Percentiles rank a stretch among this genome's conserved stretches.
Conservation (phyloP, 2,329 filamentous ascomycete genomes). For the Penicillium sp. region DNA sequence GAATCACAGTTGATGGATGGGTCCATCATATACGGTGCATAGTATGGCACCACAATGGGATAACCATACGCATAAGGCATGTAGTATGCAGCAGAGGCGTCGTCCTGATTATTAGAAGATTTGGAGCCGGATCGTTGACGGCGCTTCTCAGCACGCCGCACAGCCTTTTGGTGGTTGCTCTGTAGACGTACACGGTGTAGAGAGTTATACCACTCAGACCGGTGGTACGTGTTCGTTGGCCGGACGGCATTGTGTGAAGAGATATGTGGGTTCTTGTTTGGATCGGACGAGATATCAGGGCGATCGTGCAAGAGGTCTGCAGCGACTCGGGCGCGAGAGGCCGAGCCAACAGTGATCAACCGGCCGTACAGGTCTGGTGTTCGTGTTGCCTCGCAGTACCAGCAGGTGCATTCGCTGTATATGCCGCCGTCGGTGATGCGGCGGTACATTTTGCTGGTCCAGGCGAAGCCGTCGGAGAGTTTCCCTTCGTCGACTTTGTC, state of each 20-base stretch:
- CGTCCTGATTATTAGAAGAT: slow-evolving; percentile 13
- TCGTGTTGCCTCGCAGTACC: slow-evolving; percentile 70
- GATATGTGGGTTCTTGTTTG: slow-evolving; percentile 65
- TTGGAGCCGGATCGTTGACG: slow-evolving; percentile 34
- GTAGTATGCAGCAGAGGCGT: slow-evolving; percentile 12
- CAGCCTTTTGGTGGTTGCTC: slow-evolving; percentile 52
- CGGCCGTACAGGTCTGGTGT: slow-evolving; percentile 54
- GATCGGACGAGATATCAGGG: slow-evolving; percentile 47
- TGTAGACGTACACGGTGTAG: slow-evolving; percentile 38
- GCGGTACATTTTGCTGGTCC: slow-evolving; percentile 70
- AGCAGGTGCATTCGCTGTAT: slow-evolving; percentile 48
- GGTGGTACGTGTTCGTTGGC: slow-evolving; percentile 12
- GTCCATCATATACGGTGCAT: slow-evolving; percentile 50
- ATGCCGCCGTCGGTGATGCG: slow-evolving; percentile 61
- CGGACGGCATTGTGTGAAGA: slow-evolving; percentile 69
- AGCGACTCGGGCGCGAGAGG: slow-evolving; percentile 53
- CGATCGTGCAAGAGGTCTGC: slow-evolving; percentile 49
- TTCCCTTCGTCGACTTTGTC: slow-evolving; percentile 74
- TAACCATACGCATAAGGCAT: slow-evolving; percentile 48
- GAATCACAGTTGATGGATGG: slow-evolving; percentile 42
- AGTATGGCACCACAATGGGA: slow-evolving; percentile 47
- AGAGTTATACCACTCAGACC: slow-evolving; percentile 22
- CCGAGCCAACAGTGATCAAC: slow-evolving; percentile 41
- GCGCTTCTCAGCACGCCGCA: slow-evolving; percentile 36
- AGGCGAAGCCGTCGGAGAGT: slow-evolving; percentile 66